Evolutionary conservation across 2,329 filamentous ascomycete genomes (phyloP).

Genomic region (Aspergillus texensis): DNA sequence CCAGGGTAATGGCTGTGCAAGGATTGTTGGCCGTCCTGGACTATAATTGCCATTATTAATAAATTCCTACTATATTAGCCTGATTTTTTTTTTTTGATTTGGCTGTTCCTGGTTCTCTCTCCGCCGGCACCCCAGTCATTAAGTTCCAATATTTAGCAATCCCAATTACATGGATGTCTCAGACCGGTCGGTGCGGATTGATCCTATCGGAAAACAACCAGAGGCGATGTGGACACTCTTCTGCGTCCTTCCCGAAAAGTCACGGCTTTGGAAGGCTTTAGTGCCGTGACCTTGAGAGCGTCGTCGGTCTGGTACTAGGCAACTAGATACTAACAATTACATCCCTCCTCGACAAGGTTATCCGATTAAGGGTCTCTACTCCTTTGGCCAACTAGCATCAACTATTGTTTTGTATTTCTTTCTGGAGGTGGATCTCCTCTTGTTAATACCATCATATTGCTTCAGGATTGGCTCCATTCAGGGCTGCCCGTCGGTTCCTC

Average conservation of each 20-base stretch:
- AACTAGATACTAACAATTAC: neutral
- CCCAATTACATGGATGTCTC: constrained; percentile 7
- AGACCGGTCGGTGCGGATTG: constrained; percentile 11
- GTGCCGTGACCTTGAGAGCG: neutral
- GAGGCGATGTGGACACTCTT: constrained; percentile 5
- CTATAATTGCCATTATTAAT: constrained; percentile 1
- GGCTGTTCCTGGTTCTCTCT: neutral
- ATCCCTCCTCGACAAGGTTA: neutral
- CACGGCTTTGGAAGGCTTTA: constrained; percentile 1
- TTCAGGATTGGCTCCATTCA: neutral
- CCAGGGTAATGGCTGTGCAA: constrained; percentile 1
- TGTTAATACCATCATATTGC: constrained; percentile 2
- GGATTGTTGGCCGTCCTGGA: neutral
- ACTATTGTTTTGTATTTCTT: constrained; percentile 1
- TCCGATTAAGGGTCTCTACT: neutral
- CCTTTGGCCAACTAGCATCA: neutral
- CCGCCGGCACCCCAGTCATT: neutral
- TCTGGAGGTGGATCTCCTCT: neutral
- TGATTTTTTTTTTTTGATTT: neutral
- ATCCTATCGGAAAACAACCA: constrained; percentile 15
- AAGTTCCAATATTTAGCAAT: neutral
- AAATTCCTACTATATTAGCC: neutral
- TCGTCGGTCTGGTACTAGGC: neutral
- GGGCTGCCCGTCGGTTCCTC: neutral
- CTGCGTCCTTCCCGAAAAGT: constrained; percentile 7